A percentile compares a stretch with the other conserved stretches of the same genome.
Evolutionary conservation across 2,329 filamentous ascomycete genomes (phyloP).

Genomic region (Cadophora luteo-olivacea): DNA sequence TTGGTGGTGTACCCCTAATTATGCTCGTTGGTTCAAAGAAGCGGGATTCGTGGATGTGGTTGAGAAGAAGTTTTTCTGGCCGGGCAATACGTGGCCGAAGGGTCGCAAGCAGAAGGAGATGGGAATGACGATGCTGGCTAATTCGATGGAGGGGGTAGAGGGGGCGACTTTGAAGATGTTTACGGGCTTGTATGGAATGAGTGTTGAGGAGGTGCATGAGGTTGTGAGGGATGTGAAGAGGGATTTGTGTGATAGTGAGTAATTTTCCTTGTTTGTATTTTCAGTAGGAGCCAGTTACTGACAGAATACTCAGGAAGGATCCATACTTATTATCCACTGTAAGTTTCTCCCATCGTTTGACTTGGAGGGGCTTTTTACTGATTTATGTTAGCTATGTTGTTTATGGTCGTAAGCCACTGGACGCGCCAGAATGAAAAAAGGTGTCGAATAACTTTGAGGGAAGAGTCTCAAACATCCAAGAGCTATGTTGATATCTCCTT

Average conservation of each 20-base stretch:
- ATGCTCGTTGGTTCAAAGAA: conserved; percentile 22
- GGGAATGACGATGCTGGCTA: conserved; percentile 22
- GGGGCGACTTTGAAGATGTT: conserved; percentile 19
- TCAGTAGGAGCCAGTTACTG: neutral
- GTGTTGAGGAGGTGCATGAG: conserved; percentile 19
- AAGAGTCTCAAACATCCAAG: neutral
- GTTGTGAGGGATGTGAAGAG: conserved; percentile 20
- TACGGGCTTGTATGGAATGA: conserved; percentile 24
- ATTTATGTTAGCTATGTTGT: conserved; percentile 8
- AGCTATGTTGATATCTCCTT: too few relatives aligned
- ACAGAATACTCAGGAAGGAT: neutral
- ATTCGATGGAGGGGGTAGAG: conserved; percentile 20
- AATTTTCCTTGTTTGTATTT: neutral
- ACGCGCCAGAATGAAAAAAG: neutral
- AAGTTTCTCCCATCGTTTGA: neutral
- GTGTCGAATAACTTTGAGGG: neutral
- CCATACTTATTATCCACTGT: conserved; percentile 22
- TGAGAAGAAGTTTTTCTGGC: conserved; percentile 44
- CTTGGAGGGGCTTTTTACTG: neutral
- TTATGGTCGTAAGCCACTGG: conserved; percentile 15
- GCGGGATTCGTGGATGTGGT: conserved; percentile 59
- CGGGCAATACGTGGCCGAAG: conserved; percentile 23
- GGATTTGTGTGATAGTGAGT: conserved; percentile 19
- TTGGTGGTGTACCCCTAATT: conserved; percentile 44
- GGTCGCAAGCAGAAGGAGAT: conserved; percentile 25